Percentiles rank a stretch among this genome's conserved stretches.
Conservation (phyloP, 2,329 filamentous ascomycete genomes). For the Xylariaceae sp. region DNA sequence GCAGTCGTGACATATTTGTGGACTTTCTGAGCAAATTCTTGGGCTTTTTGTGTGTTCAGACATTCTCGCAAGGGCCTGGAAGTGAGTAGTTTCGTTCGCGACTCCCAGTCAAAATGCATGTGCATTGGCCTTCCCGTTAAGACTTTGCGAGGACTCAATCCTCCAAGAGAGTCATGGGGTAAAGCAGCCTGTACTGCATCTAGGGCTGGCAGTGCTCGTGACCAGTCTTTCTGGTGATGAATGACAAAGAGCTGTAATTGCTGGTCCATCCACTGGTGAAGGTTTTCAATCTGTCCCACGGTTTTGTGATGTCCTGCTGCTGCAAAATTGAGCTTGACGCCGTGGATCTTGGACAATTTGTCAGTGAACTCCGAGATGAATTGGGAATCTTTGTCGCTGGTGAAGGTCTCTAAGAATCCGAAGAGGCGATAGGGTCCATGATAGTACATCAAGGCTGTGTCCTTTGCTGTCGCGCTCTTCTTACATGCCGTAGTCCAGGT, state of each 20-base stretch:
- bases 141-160: too few relatives aligned
- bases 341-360: not conserved
- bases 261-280: not conserved
- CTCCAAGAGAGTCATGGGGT: too few relatives aligned
- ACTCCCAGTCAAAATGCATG: too few relatives aligned
- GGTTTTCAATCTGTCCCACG: not conserved
- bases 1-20: too few relatives aligned
- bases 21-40: too few relatives aligned
- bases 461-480: not conserved
- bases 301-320: not conserved
- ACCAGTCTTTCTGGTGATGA: not conserved
- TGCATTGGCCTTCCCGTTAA: too few relatives aligned
- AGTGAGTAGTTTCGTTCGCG: too few relatives aligned
- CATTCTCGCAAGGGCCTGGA: too few relatives aligned
- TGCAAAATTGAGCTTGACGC: not conserved
- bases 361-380: conserved; percentile 3
- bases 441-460: not conserved
- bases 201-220: too few relatives aligned
- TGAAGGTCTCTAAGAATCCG: not conserved
- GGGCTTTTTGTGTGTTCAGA: too few relatives aligned
- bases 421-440: not conserved
- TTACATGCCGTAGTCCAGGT: not conserved
- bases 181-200: too few relatives aligned
- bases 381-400: not conserved
- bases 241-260: not conserved